Percentiles rank a stretch among this genome's conserved stretches.
Conservation (phyloP, 306 rosid species). For the Geum urbanum region DNA sequence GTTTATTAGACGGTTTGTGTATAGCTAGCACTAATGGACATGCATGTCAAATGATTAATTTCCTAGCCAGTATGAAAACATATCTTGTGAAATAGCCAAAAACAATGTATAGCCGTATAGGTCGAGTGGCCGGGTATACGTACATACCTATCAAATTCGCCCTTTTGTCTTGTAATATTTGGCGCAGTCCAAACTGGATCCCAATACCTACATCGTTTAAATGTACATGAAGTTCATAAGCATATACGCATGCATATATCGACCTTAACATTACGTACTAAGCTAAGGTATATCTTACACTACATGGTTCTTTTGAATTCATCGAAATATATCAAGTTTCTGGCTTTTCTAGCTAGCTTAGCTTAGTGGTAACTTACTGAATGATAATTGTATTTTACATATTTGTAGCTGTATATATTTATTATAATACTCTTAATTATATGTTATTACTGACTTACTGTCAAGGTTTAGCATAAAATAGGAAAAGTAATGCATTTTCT, state of each 20-base stretch:
- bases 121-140: no score
- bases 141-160: constrained; percentile 30
- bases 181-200: constrained; percentile 35
- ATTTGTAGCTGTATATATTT: no score
- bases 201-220: constrained; percentile 25
- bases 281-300: background rate
- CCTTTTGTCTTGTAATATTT: constrained; percentile 25
- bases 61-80: background rate
- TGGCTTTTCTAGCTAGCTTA: no score
- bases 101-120: background rate
- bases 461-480: background rate
- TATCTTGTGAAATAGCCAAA: no score
- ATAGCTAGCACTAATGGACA: background rate
- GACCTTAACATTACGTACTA: background rate
- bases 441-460: background rate
- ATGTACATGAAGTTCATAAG: background rate
- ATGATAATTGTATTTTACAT: no score
- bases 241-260: background rate
- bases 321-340: background rate
- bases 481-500: background rate
- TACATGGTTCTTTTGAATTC: background rate
- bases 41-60: background rate
- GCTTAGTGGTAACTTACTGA: no score
- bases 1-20: background rate
- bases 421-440: background rate